Percentiles rank a stretch among this genome's conserved stretches.
Conservation (phyloP, 2,329 filamentous ascomycete species). For the Colletotrichum phormii region DNA sequence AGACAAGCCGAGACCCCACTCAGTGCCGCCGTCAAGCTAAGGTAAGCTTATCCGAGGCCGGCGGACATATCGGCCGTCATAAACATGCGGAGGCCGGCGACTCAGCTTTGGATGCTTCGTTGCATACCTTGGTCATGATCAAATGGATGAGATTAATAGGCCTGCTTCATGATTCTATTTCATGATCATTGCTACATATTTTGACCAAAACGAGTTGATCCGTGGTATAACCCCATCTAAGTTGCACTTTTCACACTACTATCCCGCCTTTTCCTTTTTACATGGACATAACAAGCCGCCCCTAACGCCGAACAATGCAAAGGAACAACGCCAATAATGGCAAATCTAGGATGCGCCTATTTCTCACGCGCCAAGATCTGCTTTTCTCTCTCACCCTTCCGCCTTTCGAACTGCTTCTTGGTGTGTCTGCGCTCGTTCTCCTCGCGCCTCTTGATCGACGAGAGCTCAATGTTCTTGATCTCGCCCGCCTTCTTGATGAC, state of each 20-base stretch:
- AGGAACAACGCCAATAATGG: constrained; percentile 14
- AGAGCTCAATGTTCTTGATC: constrained; percentile 92
- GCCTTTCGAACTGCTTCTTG: constrained; percentile 81
- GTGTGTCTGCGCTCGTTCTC: constrained; percentile 95
- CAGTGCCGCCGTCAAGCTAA: background rate
- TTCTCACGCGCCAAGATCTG: constrained; percentile 80
- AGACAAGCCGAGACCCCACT: constrained; percentile 3
- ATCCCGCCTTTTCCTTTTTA: constrained; percentile 16
- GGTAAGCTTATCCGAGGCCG: constrained; percentile 11
- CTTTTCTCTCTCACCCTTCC: constrained; percentile 89
- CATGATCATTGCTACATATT: constrained; percentile 7
- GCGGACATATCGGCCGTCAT: constrained; percentile 20
- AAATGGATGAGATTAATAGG: background rate
- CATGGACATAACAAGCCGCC: constrained; percentile 25
- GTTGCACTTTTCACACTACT: constrained; percentile 35
- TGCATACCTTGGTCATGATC: no score
- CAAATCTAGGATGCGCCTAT: constrained; percentile 45
- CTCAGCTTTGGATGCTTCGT: background rate
- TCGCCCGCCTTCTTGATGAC: constrained; percentile 95
- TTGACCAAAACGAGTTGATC: constrained; percentile 14
- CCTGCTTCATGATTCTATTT: background rate
- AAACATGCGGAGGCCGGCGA: background rate
- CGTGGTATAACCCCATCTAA: constrained; percentile 21
- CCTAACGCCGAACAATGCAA: constrained; percentile 39
- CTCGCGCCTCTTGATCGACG: constrained; percentile 87